Evolutionary conservation across 2,329 filamentous ascomycete genomes (phyloP), one percentile per base, ranked within the genome.

Genomic region (Magnaporthales sp.): DNA sequence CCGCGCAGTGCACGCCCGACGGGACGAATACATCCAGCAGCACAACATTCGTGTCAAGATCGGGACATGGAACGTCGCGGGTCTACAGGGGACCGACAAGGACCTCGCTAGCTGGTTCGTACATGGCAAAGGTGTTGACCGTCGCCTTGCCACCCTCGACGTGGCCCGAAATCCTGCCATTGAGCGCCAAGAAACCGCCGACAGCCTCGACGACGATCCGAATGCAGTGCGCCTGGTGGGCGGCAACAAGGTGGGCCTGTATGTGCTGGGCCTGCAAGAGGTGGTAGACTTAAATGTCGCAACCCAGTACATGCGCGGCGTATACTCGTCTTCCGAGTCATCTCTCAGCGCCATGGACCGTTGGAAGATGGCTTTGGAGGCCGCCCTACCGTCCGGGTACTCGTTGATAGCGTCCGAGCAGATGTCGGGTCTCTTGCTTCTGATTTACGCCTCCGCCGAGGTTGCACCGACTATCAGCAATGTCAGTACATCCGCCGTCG

Each of bases 11-110:
- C 86, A 89, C 74, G 88, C 90, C 54, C 86, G 95, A 66, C 86
- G 89, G 72, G 80, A 85, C 63, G 93, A 98, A 76, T 99, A 93
- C 75, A 89, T 90, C 29, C 86, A 88, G 51, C 86, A 88, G 60
- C 89, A 89, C 75, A 85, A 85, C 64, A 86, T 97, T 71, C 89
- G 89, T 70, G 86, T 99, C 77, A 97, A 97, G 78, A 84, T 99
- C 65, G 95, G 94, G 58, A 90, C 91, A 0, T 99, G 95, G 95
- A 99, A 99, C 77, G 92, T 97, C 19, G 95, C 93, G 4, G 89
- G 90, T 1, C 89, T 91, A 70, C 87, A 91, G 13, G 92, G 91
- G 27, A 93, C 92, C 0, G 93, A 97, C 76, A 91, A 92, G 71
- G 95, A 98, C 74, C 80, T 99, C 5, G 90, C 87, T 8, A 87